A percentile compares a stretch with the other conserved stretches of the same genome.
Conservation (phyloP, 2,329 filamentous ascomycete genomes). For the Aureobasidium sp. region DNA sequence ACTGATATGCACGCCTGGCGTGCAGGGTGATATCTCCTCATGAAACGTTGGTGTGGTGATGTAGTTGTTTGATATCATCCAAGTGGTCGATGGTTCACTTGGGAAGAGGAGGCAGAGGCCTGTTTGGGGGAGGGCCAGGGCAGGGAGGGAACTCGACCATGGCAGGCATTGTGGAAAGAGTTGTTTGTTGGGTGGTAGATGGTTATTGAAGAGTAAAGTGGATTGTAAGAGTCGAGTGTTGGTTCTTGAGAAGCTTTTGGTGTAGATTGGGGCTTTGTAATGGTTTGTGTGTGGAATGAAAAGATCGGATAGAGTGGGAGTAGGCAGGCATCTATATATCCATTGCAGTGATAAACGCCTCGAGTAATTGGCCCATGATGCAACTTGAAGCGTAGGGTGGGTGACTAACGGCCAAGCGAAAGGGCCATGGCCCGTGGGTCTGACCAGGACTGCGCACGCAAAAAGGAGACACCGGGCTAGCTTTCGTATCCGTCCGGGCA, state of each 20-base stretch:
- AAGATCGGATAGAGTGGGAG: conserved; percentile 7
- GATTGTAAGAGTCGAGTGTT: not conserved
- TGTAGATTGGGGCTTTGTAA: not conserved
- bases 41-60: conserved; percentile 6
- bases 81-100: conserved; percentile 16
- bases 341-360: not conserved
- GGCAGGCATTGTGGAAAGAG: conserved; percentile 29
- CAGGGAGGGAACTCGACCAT: conserved; percentile 40
- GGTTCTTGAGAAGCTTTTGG: not conserved
- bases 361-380: conserved; percentile 17
- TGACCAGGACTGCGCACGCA: not conserved
- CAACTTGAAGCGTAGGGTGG: conserved; percentile 14
- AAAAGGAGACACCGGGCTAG: conserved; percentile 12
- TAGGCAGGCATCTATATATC: conserved; percentile 14
- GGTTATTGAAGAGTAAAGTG: not conserved
- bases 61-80: not conserved
- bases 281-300: conserved; percentile 1
- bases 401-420: conserved; percentile 8
- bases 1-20: not conserved
- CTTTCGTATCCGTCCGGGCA: conserved; percentile 14
- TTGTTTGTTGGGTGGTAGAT: not conserved
- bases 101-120: conserved; percentile 41
- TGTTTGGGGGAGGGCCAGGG: conserved; percentile 42
- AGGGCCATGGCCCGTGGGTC: not conserved
- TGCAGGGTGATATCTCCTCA: not conserved